Evolutionary conservation across 208 protist genomes (phyloP).

Genomic region (Leptomonas pyrrhocoris): DNA sequence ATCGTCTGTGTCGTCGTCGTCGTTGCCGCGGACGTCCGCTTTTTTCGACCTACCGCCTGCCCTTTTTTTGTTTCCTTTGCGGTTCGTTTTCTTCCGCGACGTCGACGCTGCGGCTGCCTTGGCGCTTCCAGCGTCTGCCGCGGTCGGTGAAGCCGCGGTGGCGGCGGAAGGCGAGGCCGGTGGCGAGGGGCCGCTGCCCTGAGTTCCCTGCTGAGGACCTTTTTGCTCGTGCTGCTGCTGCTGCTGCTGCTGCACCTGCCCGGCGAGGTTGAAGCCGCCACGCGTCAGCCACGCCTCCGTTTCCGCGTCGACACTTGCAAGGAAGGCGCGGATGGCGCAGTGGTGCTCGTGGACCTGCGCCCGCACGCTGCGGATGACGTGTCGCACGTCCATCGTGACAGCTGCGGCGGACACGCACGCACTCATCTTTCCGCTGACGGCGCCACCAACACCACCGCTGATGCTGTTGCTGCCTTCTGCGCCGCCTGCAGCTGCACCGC

Average conservation of each 20-base stretch:
- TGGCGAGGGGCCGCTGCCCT: neutral
- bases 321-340: constrained; percentile 24
- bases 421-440: neutral
- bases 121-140: neutral
- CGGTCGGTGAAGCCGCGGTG: neutral
- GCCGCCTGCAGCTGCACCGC: no score
- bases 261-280: constrained; percentile 25
- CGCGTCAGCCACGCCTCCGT: constrained; percentile 39
- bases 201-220: neutral
- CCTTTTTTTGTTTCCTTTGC: constrained; percentile 9
- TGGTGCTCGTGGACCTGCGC: constrained; percentile 27
- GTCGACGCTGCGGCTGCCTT: constrained; percentile 7
- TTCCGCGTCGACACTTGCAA: constrained; percentile 8
- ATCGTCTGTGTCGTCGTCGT: neutral
- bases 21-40: neutral
- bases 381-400: constrained; percentile 24
- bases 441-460: neutral
- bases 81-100: constrained; percentile 2
- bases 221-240: neutral
- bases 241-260: constrained; percentile 1
- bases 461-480: no score
- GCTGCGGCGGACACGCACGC: constrained; percentile 1
- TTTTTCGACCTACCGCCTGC: neutral
- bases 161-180: neutral
- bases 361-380: constrained; percentile 19